Percentiles rank a stretch among this genome's conserved stretches.
These are phyloP conservation scores for Sutorius australiensis DNA, from an alignment of 768 basidiomycete species.

Conservation along the genomic window DNA sequence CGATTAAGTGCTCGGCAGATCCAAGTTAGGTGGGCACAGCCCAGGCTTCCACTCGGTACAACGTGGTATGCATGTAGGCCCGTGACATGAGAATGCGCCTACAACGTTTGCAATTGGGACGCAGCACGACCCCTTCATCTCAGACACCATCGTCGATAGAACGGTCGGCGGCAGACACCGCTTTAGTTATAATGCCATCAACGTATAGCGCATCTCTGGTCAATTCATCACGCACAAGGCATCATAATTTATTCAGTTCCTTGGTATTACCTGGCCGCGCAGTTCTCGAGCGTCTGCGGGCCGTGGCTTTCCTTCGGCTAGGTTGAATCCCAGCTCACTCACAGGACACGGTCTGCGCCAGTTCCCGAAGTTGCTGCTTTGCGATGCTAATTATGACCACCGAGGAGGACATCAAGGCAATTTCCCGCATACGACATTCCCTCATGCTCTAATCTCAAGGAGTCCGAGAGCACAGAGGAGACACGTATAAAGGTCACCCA, in stretches of 20 bases:
- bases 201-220: slow-evolving; percentile 2
- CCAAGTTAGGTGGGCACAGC: slow-evolving; percentile 17
- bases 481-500: slow-evolving; percentile 22
- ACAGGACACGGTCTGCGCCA: slow-evolving; percentile 14
- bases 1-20: slow-evolving; percentile 8
- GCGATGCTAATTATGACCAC: slow-evolving; percentile 23
- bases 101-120: slow-evolving; percentile 12
- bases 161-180: slow-evolving; percentile 1
- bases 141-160: slow-evolving; percentile 3
- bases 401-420: slow-evolving; percentile 16
- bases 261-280: slow-evolving; percentile 10
- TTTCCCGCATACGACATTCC: slow-evolving; percentile 18
- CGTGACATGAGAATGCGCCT: slow-evolving; percentile 24
- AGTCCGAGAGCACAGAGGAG: slow-evolving; percentile 2
- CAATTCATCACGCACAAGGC: slow-evolving; percentile 12
- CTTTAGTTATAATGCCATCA: slow-evolving; percentile 14
- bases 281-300: slow-evolving; percentile 16
- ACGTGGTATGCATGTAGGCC: slow-evolving; percentile 14
- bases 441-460: slow-evolving; percentile 18
- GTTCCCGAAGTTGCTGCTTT: slow-evolving; percentile 16
- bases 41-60: slow-evolving; percentile 4
- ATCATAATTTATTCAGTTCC: slow-evolving; percentile 13
- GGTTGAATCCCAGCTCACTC: slow-evolving; percentile 19
- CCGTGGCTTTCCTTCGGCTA: slow-evolving; percentile 25
- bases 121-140: slow-evolving; percentile 15